Conservation (phyloP, 352 stramenopile genomes). For the Saprolegnia diclina region DNA sequence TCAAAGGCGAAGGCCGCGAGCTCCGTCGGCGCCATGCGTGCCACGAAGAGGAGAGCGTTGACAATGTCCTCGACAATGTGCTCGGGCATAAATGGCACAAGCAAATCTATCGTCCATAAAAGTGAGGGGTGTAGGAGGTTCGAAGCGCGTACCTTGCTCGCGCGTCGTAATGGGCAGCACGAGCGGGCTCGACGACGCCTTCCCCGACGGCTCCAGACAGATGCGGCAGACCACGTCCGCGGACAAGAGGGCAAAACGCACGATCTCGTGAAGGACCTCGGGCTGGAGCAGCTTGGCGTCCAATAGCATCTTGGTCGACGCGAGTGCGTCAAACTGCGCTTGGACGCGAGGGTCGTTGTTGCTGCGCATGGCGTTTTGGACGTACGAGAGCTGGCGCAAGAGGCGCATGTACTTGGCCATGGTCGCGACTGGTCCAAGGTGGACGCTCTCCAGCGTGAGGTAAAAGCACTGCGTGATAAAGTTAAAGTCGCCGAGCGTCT, state of each 20-base stretch:
- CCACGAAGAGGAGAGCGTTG: constrained; percentile 87
- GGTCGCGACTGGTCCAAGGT: constrained; percentile 86
- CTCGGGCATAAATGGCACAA: constrained; percentile 87
- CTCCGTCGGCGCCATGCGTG: constrained; percentile 75
- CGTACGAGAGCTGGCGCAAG: constrained; percentile 87
- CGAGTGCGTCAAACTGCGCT: constrained; percentile 68
- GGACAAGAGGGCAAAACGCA: constrained; percentile 67
- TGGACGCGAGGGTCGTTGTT: constrained; percentile 61
- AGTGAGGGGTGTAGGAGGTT: neutral
- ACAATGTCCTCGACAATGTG: constrained; percentile 95
- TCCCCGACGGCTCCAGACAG: constrained; percentile 34
- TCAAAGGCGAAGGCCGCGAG: constrained; percentile 82
- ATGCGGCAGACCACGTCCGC: constrained; percentile 52
- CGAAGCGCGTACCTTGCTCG: neutral
- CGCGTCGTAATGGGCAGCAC: neutral
- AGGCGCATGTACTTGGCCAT: constrained; percentile 81
- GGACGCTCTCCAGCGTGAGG: constrained; percentile 86
- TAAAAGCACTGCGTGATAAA: constrained; percentile 98
- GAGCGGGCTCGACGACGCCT: neutral
- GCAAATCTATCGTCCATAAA: constrained; percentile 27
- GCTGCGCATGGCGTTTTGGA: constrained; percentile 74
- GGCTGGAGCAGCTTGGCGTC: constrained; percentile 73
- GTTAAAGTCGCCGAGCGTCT: constrained; percentile 71
- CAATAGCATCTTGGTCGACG: constrained; percentile 68
- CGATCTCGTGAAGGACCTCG: constrained; percentile 69